Evolutionary conservation across 2,329 filamentous ascomycete species (phyloP).

Genomic region (Septoria linicola): DNA sequence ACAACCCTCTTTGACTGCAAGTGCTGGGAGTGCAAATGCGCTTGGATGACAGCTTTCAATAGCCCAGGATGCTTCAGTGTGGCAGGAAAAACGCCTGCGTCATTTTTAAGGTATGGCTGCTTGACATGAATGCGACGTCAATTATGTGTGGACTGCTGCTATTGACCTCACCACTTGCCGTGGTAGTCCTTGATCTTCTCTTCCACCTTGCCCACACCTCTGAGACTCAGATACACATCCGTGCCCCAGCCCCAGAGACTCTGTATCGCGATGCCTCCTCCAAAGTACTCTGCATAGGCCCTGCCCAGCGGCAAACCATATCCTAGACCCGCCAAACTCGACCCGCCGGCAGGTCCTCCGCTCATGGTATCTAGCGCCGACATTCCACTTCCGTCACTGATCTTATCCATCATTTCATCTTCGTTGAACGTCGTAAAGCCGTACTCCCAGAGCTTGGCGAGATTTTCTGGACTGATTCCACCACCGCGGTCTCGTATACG

Average conservation of each 20-base stretch:
- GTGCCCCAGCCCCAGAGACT: conserved; percentile 91
- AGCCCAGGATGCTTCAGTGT: too few relatives aligned
- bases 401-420: conserved; percentile 53
- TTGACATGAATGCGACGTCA: too few relatives aligned
- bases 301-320: conserved; percentile 88
- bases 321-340: conserved; percentile 80
- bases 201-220: conserved; percentile 54
- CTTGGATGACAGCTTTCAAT: too few relatives aligned
- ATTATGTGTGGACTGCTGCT: too few relatives aligned
- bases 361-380: conserved; percentile 76
- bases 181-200: not conserved
- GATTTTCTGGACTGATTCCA: conserved; percentile 79
- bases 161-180: not conserved
- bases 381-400: conserved; percentile 47
- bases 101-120: too few relatives aligned
- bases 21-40: too few relatives aligned
- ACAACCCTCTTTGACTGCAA: too few relatives aligned
- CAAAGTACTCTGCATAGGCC: conserved; percentile 97
- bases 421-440: conserved; percentile 94
- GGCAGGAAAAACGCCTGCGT: too few relatives aligned
- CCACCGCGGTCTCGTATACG: conserved; percentile 94
- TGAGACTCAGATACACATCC: conserved; percentile 63
- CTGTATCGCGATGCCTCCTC: conserved; percentile 91
- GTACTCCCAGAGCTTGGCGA: conserved; percentile 92
- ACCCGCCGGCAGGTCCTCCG: conserved; percentile 68